Conservation (phyloP, 192 early-diverging fungal genomes). For the Entophlyctis luteolus region DNA sequence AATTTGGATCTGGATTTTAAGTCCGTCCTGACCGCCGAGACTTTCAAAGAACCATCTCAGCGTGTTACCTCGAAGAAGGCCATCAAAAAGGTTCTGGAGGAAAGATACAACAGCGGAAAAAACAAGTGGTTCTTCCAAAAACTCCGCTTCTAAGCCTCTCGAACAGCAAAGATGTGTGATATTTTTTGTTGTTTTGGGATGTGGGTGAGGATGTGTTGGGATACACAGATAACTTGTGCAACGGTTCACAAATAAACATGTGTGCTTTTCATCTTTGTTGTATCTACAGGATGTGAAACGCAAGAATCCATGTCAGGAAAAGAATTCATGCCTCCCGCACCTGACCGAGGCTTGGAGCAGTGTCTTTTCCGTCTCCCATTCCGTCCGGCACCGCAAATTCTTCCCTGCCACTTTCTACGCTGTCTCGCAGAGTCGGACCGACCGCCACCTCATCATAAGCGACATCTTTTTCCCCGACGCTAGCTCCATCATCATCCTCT, state of each 20-base stretch:
- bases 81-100: slow-evolving; percentile 94
- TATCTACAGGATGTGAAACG: too few relatives aligned
- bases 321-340: too few relatives aligned
- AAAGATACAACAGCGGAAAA: slow-evolving; percentile 97
- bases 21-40: slow-evolving; percentile 76
- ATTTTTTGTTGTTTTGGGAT: neutral
- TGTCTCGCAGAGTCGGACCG: too few relatives aligned
- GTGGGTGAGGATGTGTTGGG: neutral
- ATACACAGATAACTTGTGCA: neutral
- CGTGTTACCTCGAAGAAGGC: slow-evolving; percentile 85
- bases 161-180: too few relatives aligned
- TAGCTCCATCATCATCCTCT: neutral
- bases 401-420: too few relatives aligned
- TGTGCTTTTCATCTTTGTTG: neutral
- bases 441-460: too few relatives aligned
- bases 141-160: slow-evolving; percentile 54
- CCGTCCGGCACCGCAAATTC: too few relatives aligned
- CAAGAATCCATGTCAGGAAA: too few relatives aligned
- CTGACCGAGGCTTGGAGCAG: too few relatives aligned
- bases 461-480: neutral
- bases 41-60: slow-evolving; percentile 93
- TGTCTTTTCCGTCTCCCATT: too few relatives aligned
- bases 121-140: slow-evolving; percentile 99
- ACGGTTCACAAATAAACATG: neutral
- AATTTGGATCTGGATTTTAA: slow-evolving; percentile 95